These are phyloP conservation scores for Aspergillus haitiensis DNA, from an alignment of 495 filamentous ascomycete genomes.

Conservation along the genomic window DNA sequence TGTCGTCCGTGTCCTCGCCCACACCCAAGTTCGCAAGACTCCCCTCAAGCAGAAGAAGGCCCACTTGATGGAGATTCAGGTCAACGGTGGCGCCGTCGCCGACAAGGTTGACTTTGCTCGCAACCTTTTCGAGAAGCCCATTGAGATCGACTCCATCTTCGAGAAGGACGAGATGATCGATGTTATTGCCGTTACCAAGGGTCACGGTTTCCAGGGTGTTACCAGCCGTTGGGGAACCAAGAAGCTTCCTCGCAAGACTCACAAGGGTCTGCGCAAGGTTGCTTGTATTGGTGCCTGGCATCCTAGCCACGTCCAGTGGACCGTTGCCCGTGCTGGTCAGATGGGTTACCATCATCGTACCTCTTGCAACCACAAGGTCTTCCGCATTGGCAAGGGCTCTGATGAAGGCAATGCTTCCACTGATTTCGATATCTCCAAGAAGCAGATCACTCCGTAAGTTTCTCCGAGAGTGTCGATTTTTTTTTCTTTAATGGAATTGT, in stretches of 20 bases:
- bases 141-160: slow-evolving; percentile 90
- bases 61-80: slow-evolving; percentile 99
- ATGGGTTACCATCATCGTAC: slow-evolving; percentile 99
- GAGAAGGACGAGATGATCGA: slow-evolving; percentile 99
- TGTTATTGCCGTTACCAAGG: slow-evolving; percentile 99
- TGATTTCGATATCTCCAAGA: slow-evolving; percentile 96
- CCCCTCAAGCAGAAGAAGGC: slow-evolving; percentile 99
- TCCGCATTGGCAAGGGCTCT: slow-evolving; percentile 90
- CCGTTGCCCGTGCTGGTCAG: slow-evolving; percentile 99
- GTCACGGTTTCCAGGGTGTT: slow-evolving; percentile 97
- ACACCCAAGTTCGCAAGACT: slow-evolving; percentile 99
- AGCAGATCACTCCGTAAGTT: slow-evolving; percentile 98
- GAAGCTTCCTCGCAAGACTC: slow-evolving; percentile 99
- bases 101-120: slow-evolving; percentile 96
- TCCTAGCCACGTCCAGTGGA: slow-evolving; percentile 99
- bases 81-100: slow-evolving; percentile 92
- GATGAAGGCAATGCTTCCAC: slow-evolving; percentile 91
- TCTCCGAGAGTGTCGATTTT: neutral
- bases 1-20: slow-evolving; percentile 97
- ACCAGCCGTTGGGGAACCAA: slow-evolving; percentile 99
- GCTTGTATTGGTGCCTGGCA: slow-evolving; percentile 99
- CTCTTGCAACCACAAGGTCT: slow-evolving; percentile 99
- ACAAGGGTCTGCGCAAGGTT: slow-evolving; percentile 99
- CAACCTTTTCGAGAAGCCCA: slow-evolving; percentile 97
- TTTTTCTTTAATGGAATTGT: neutral